phyloP scores from a whole-genome alignment of 441 rosid species.

The Raphanus hybrid region DNA sequence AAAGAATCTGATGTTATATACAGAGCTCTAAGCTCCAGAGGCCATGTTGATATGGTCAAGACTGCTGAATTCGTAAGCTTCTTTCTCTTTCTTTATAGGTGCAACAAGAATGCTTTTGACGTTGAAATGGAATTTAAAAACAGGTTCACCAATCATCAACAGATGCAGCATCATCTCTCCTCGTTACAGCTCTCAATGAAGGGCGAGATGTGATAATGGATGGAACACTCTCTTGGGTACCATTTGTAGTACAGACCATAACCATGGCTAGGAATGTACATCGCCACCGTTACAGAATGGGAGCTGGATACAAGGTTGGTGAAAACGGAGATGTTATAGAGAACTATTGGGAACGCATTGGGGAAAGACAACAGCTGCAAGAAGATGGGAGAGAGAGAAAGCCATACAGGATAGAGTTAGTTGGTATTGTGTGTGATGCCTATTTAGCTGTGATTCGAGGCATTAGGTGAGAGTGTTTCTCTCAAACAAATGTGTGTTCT shows the following conservation, averaged over 20 bases:
- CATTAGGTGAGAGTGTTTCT: conserved; percentile 60
- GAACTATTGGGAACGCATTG: conserved; percentile 88
- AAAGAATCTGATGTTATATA: conserved; percentile 85
- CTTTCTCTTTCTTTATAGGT: no score
- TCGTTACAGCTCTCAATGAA: conserved; percentile 95
- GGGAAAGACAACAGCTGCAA: conserved; percentile 69
- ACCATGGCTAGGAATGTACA: conserved; percentile 97
- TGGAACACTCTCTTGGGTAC: conserved; percentile 96
- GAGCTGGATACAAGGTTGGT: conserved; percentile 74
- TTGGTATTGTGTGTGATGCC: conserved; percentile 97
- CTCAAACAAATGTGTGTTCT: not conserved
- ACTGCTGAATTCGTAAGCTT: no score
- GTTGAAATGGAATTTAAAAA: not conserved
- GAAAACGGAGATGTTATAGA: conserved; percentile 73
- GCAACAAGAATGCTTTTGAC: no score
- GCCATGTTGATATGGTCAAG: no score
- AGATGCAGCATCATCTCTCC: conserved; percentile 91
- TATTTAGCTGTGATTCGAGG: conserved; percentile 93
- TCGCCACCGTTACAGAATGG: conserved; percentile 92
- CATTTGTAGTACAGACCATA: conserved; percentile 94
- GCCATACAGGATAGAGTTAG: conserved; percentile 93
- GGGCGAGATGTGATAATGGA: conserved; percentile 97
- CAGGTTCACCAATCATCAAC: conserved; percentile 98
- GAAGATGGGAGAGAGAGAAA: conserved; percentile 71
- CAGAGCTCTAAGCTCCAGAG: no score